Percentiles rank a stretch among this genome's conserved stretches.
Conservation (phyloP, 1,284 basidiomycete genomes). For the Sanghuangporus baumii region DNA sequence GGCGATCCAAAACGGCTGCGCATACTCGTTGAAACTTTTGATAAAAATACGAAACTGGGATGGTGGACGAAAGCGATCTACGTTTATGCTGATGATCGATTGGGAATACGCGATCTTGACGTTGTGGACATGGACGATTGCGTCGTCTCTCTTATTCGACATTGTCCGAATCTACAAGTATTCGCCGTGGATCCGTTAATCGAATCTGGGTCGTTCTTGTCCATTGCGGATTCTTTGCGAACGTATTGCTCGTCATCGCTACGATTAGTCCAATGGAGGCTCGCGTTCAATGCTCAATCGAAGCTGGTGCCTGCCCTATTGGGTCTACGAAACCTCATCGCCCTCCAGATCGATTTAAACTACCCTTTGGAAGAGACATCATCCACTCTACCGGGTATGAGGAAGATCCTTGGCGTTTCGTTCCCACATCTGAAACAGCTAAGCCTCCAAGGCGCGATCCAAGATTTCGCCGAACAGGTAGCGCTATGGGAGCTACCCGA, state of each 20-base stretch:
- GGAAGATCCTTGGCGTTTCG: constrained; percentile 37
- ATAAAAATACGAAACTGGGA: constrained; percentile 45
- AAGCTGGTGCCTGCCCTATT: constrained; percentile 66
- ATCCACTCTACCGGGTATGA: constrained; percentile 25
- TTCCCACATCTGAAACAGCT: constrained; percentile 55
- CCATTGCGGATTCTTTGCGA: constrained; percentile 56
- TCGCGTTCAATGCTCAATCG: constrained; percentile 46
- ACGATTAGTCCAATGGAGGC: constrained; percentile 52
- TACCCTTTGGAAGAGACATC: constrained; percentile 19
- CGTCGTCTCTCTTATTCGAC: constrained; percentile 13
- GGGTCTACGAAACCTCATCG: constrained; percentile 46
- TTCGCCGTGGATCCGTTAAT: constrained; percentile 61
- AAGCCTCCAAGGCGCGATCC: constrained; percentile 49
- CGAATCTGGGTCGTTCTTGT: constrained; percentile 40
- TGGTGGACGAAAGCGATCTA: constrained; percentile 66
- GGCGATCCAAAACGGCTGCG: constrained; percentile 46
- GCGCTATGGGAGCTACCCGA: constrained; percentile 58
- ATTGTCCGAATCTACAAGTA: constrained; percentile 61
- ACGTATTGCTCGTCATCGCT: constrained; percentile 42
- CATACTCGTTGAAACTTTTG: constrained; percentile 41
- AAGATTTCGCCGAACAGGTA: constrained; percentile 63
- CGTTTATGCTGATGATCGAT: constrained; percentile 26
- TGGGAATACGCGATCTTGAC: constrained; percentile 22
- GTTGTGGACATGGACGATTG: constrained; percentile 30
- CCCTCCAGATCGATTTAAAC: constrained; percentile 50